These are phyloP conservation scores for Hypsizygus marmoreus DNA, from an alignment of 768 basidiomycete species.

Conservation along the genomic window DNA sequence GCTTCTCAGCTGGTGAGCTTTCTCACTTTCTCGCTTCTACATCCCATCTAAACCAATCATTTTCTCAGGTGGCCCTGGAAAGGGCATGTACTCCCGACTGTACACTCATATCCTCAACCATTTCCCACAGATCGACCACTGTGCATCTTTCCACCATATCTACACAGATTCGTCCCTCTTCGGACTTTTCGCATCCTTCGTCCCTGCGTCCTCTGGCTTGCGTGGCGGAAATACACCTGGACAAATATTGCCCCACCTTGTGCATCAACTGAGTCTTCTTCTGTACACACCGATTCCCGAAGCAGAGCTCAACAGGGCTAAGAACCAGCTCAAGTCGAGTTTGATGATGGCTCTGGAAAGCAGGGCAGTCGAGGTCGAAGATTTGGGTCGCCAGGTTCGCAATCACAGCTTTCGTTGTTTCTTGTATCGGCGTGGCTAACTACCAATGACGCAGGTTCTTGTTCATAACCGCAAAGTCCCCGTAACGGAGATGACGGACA, in stretches of 20 bases:
- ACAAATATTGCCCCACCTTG: conserved; percentile 80
- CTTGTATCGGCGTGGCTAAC: conserved; percentile 3
- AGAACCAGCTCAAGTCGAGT: conserved; percentile 92
- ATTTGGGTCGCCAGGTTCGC: conserved; percentile 83
- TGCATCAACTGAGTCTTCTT: conserved; percentile 84
- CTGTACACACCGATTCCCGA: conserved; percentile 68
- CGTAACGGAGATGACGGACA: conserved; percentile 87
- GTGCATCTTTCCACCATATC: conserved; percentile 96
- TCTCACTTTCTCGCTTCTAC: conserved; percentile 1
- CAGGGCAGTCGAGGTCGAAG: conserved; percentile 80
- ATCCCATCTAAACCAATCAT: conserved; percentile 6
- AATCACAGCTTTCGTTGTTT: conserved; percentile 1
- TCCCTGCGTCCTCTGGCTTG: conserved; percentile 59
- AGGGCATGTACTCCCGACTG: conserved; percentile 98
- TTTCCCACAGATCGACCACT: conserved; percentile 92
- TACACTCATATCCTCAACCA: conserved; percentile 97
- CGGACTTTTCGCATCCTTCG: conserved; percentile 86
- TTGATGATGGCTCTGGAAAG: conserved; percentile 96
- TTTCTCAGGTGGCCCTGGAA: conserved; percentile 83
- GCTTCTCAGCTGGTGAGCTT: conserved; percentile 83
- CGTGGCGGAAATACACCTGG: conserved; percentile 64
- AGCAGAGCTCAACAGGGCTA: conserved; percentile 79
- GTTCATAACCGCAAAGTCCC: conserved; percentile 86
- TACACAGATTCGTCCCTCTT: conserved; percentile 94
- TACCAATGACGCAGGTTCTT: conserved; percentile 54